Evolutionary conservation across 2,329 filamentous ascomycete genomes (phyloP).

Genomic region (Aspergillus aculeatus): DNA sequence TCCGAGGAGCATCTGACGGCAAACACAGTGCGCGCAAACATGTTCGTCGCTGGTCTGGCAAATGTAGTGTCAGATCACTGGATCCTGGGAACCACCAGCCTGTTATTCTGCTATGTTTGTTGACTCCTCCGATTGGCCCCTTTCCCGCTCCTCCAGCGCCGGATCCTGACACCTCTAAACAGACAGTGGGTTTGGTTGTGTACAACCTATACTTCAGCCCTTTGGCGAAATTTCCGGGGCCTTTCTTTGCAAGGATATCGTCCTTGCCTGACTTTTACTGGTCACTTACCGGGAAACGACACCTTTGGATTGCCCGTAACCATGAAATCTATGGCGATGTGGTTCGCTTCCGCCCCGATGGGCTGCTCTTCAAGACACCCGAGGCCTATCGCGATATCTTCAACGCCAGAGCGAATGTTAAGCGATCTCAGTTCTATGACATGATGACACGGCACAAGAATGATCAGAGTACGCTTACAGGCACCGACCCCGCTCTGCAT

Average conservation of each 20-base stretch:
- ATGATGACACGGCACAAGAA: conserved; percentile 4
- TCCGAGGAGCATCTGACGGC: no score
- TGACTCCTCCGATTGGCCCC: background rate
- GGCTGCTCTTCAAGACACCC: conserved; percentile 1
- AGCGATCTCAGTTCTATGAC: conserved; percentile 7
- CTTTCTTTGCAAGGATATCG: background rate
- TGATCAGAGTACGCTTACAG: conserved; percentile 1
- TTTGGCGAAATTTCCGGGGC: background rate
- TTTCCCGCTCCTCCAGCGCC: background rate
- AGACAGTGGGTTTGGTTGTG: background rate
- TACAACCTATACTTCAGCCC: conserved; percentile 4
- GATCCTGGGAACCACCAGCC: background rate
- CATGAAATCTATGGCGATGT: conserved; percentile 2
- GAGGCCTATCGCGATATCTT: conserved; percentile 7
- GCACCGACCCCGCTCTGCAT: background rate
- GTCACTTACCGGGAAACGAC: background rate
- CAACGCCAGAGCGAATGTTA: conserved; percentile 5
- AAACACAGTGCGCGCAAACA: no score
- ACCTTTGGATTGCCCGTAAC: conserved; percentile 4
- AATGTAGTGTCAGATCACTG: background rate
- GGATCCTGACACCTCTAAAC: background rate
- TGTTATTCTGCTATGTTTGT: background rate
- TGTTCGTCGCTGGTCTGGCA: background rate
- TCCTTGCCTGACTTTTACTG: conserved; percentile 5
- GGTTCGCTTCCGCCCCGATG: conserved; percentile 5